A percentile compares a stretch with the other conserved stretches of the same genome.
Evolutionary conservation across 2,329 filamentous ascomycete species (phyloP).

Genomic region (Fusarium sp.): DNA sequence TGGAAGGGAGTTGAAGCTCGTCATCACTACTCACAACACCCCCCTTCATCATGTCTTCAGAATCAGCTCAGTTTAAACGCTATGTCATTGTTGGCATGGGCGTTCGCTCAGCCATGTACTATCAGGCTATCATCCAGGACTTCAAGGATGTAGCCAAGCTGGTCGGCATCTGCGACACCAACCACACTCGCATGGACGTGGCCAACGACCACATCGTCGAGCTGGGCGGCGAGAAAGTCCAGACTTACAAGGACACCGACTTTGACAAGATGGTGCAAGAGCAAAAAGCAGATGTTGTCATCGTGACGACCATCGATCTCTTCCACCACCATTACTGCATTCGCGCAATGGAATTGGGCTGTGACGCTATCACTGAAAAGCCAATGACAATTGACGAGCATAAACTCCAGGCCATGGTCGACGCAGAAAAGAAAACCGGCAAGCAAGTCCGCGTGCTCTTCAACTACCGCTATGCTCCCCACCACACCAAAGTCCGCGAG

Average conservation of each 20-base stretch:
- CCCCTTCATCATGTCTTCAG: constrained; percentile 25
- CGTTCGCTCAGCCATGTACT: constrained; percentile 70
- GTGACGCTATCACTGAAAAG: constrained; percentile 72
- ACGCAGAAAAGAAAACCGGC: constrained; percentile 48
- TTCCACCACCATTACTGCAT: constrained; percentile 72
- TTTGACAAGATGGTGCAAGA: constrained; percentile 71
- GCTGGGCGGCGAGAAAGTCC: constrained; percentile 62
- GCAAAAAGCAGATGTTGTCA: constrained; percentile 69
- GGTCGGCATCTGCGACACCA: constrained; percentile 71
- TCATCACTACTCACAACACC: too few relatives aligned
- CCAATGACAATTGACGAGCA: constrained; percentile 72
- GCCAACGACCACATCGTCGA: constrained; percentile 63
- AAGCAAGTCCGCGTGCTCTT: constrained; percentile 69
- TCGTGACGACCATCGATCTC: constrained; percentile 73
- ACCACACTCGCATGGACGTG: constrained; percentile 69
- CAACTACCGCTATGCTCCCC: constrained; percentile 74
- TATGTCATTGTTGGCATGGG: constrained; percentile 71
- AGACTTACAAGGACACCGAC: constrained; percentile 65
- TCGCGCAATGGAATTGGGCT: constrained; percentile 69
- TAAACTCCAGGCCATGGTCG: constrained; percentile 63
- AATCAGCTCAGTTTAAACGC: constrained; percentile 49
- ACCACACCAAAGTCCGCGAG: constrained; percentile 71
- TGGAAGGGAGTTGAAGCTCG: constrained; percentile 1
- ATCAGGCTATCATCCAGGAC: constrained; percentile 66
- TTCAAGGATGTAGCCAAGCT: constrained; percentile 62